Evolutionary conservation across 345 rosid species (phyloP).

Genomic region (Pistacia atlantica): DNA sequence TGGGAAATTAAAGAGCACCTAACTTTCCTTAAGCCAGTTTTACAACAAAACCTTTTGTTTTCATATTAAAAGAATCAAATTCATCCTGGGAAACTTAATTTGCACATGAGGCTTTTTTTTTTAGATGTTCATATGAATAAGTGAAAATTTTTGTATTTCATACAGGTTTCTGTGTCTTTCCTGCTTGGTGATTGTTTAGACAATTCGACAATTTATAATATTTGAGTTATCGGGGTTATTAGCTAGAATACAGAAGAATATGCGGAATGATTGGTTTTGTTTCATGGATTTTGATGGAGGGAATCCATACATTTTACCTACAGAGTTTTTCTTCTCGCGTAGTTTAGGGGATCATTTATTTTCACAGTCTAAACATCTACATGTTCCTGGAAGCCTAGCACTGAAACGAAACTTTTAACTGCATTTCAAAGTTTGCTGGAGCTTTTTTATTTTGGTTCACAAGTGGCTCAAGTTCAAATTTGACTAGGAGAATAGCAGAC

Average conservation of each 20-base stretch:
- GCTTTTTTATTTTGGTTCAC: conserved; percentile 59
- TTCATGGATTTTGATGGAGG: conserved; percentile 55
- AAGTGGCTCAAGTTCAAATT: conserved; percentile 46
- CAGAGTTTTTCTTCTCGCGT: conserved; percentile 44
- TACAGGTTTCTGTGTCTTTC: conserved; percentile 20
- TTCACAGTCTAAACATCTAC: conserved; percentile 39
- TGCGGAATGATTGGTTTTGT: conserved; percentile 48
- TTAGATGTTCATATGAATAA: neutral
- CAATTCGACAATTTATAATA: conserved; percentile 11
- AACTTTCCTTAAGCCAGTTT: neutral
- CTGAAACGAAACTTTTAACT: conserved; percentile 59
- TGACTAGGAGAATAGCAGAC: conserved; percentile 40
- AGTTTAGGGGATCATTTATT: conserved; percentile 44
- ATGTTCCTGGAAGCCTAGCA: conserved; percentile 49
- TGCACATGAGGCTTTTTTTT: neutral
- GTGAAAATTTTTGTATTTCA: neutral
- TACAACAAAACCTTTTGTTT: too few species aligned
- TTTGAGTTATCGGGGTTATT: conserved; percentile 21
- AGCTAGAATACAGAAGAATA: conserved; percentile 10
- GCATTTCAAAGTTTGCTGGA: conserved; percentile 66
- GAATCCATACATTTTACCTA: conserved; percentile 45
- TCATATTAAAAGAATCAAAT: neutral
- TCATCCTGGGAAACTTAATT: neutral
- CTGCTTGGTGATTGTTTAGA: conserved; percentile 2
- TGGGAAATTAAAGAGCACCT: neutral